Conservation (phyloP, 139 green algal genomes). For the Mychonastes homosphaera region DNA sequence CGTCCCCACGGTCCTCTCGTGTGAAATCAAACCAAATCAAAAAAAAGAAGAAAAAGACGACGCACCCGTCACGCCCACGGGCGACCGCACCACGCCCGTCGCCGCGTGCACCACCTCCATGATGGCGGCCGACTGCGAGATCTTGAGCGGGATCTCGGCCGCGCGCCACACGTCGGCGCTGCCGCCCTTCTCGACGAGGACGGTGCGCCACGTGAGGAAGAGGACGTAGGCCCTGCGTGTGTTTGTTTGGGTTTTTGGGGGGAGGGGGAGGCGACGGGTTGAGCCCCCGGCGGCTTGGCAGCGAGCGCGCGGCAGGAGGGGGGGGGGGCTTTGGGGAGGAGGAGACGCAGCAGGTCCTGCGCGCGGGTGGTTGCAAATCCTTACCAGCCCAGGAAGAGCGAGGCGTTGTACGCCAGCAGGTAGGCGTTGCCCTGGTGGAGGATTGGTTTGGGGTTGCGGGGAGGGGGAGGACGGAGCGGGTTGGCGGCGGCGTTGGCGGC, state of each 20-base stretch:
- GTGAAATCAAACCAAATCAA: no score
- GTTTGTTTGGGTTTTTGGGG: no score
- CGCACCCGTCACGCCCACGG: constrained; percentile 73
- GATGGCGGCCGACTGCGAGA: constrained; percentile 72
- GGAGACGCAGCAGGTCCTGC: not conserved
- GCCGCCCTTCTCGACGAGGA: constrained; percentile 17
- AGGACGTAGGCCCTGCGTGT: constrained; percentile 61
- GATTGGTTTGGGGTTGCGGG: no score
- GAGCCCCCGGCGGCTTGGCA: not conserved
- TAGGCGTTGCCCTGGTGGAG: constrained; percentile 51
- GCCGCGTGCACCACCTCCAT: constrained; percentile 77
- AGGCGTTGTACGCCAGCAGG: constrained; percentile 56
- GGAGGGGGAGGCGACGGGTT: no score
- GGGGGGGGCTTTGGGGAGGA: not conserved
- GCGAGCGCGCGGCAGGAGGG: not conserved
- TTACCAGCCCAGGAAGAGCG: constrained; percentile 44
- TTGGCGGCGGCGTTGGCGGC: no score
- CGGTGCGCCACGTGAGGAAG: constrained; percentile 31
- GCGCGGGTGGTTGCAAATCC: not conserved
- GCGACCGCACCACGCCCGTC: constrained; percentile 67
- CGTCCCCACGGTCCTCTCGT: not conserved
- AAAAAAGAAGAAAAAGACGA: no score
- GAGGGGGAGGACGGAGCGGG: no score
- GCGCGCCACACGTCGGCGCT: constrained; percentile 46
- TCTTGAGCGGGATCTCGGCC: constrained; percentile 61